These are phyloP conservation scores for Mimosa pudica DNA, from an alignment of 306 rosid species.

Conservation along the genomic window DNA sequence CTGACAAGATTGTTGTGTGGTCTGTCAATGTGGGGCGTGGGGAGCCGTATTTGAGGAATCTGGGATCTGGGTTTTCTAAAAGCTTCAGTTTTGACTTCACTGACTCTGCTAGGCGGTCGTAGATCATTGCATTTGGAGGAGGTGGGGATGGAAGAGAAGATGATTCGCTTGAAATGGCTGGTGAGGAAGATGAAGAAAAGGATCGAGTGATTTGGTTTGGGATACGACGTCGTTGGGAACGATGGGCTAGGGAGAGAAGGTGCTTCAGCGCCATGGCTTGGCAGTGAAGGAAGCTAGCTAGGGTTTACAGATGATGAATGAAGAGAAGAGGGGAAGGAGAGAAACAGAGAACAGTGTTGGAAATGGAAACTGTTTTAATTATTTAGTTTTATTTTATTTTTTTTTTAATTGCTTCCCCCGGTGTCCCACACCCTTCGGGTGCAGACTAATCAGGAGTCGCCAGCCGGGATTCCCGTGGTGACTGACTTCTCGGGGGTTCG, in stretches of 20 bases:
- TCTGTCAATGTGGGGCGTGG: constrained; percentile 68
- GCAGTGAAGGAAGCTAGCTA: background rate
- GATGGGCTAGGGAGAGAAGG: constrained; percentile 72
- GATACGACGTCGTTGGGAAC: constrained; percentile 37
- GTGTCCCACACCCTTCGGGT: no score
- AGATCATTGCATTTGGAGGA: constrained; percentile 82
- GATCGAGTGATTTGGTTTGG: constrained; percentile 45
- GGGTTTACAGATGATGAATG: no score
- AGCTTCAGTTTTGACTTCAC: constrained; percentile 67
- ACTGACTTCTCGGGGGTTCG: no score
- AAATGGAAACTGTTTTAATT: no score
- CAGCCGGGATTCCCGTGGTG: no score
- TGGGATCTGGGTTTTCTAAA: constrained; percentile 82
- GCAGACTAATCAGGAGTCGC: no score
- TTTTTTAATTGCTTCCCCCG: no score
- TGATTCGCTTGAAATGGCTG: constrained; percentile 45
- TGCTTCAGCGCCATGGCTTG: constrained; percentile 71
- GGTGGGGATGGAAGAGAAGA: constrained; percentile 60
- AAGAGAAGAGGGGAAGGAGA: no score
- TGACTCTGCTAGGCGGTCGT: constrained; percentile 83
- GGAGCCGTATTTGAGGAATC: constrained; percentile 88
- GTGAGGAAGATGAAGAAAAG: constrained; percentile 49
- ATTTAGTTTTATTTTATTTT: no score
- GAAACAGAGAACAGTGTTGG: no score
- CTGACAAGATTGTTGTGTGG: constrained; percentile 72